A percentile compares a stretch with the other conserved stretches of the same genome.
phyloP scores from a whole-genome alignment of 2,329 filamentous ascomycete genomes.

The Chrysoporthe puriensis region DNA sequence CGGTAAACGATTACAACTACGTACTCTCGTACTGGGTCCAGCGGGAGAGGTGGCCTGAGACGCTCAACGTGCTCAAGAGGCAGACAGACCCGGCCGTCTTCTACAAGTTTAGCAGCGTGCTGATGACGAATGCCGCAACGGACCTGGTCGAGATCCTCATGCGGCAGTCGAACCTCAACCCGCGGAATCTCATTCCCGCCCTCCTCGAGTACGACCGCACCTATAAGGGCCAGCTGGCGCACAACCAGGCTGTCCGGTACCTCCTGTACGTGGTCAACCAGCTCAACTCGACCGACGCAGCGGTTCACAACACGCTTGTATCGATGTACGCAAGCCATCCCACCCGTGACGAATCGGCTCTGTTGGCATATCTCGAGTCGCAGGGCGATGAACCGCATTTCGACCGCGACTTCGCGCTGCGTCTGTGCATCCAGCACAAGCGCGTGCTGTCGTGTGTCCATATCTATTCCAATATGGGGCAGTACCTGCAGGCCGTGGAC shows the following conservation, averaged over 20 bases:
- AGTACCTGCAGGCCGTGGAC: conserved; percentile 91
- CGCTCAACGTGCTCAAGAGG: conserved; percentile 85
- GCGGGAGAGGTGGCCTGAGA: conserved; percentile 87
- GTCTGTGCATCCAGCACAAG: conserved; percentile 92
- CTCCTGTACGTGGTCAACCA: conserved; percentile 92
- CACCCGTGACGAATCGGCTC: conserved; percentile 79
- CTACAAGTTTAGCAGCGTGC: conserved; percentile 94
- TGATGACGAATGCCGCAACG: conserved; percentile 85
- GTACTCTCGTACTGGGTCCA: conserved; percentile 97
- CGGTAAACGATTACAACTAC: conserved; percentile 90
- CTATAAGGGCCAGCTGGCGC: conserved; percentile 65
- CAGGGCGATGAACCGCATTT: conserved; percentile 87
- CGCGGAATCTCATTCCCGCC: conserved; percentile 88
- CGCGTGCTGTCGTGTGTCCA: conserved; percentile 94
- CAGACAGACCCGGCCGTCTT: conserved; percentile 93
- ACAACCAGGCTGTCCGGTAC: conserved; percentile 93
- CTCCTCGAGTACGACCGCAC: conserved; percentile 91
- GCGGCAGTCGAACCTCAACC: conserved; percentile 83
- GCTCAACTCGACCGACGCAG: conserved; percentile 76
- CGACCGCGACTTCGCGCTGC: conserved; percentile 93
- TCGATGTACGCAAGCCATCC: conserved; percentile 91
- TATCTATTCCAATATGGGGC: conserved; percentile 95
- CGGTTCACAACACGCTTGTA: conserved; percentile 95
- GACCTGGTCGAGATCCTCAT: conserved; percentile 95
- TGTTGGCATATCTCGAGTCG: conserved; percentile 86